Evolutionary conservation across 306 rosid genomes (phyloP).

Genomic region (Sesbania bispinosa): DNA sequence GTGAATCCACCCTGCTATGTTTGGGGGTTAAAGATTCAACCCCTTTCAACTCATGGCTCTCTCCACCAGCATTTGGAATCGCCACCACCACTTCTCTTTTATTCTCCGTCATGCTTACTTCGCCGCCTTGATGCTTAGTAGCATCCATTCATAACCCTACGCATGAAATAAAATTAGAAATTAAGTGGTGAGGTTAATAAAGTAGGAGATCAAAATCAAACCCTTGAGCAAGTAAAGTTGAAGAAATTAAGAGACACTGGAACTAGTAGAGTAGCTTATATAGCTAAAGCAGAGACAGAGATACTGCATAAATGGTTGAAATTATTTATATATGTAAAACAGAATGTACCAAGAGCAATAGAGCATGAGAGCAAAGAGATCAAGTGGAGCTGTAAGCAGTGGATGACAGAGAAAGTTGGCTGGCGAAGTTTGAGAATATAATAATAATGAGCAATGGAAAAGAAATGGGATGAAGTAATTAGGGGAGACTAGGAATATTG

Average conservation of each 20-base stretch:
- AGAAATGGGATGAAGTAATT: too few relatives aligned
- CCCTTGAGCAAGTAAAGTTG: not conserved
- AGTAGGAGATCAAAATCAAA: not conserved
- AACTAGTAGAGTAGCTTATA: not conserved
- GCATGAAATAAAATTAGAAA: not conserved
- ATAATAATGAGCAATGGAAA: too few relatives aligned
- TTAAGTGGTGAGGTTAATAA: not conserved
- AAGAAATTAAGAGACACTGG: not conserved
- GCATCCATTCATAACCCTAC: slow-evolving; percentile 42
- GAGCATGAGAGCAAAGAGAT: too few relatives aligned
- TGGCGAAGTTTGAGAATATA: not conserved
- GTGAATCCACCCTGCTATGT: slow-evolving; percentile 32
- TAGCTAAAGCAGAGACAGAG: not conserved
- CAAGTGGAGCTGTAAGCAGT: too few relatives aligned
- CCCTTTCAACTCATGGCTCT: slow-evolving; percentile 28
- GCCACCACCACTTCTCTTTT: slow-evolving; percentile 51
- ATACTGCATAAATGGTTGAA: not conserved
- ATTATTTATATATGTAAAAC: too few relatives aligned
- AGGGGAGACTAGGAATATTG: too few relatives aligned
- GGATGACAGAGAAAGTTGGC: not conserved
- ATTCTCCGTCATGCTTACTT: slow-evolving; percentile 57
- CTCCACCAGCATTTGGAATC: slow-evolving; percentile 34
- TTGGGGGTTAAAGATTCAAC: not conserved
- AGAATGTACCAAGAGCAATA: not conserved
- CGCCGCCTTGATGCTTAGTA: slow-evolving; percentile 30